Evolutionary conservation across 2,329 filamentous ascomycete species (phyloP).

Genomic region (Trichoderma sp.): DNA sequence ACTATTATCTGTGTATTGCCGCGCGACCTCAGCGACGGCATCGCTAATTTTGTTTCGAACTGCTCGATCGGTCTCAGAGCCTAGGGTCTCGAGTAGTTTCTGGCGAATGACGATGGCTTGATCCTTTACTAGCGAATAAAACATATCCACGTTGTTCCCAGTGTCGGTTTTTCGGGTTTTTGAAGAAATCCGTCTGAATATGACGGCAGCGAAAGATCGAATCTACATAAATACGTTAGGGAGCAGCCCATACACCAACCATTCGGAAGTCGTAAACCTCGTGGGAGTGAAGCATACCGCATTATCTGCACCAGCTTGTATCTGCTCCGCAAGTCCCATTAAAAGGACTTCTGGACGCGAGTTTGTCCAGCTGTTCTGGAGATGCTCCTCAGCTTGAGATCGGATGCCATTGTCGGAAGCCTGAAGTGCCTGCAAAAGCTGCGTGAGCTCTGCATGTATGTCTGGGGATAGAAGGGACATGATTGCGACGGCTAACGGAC

Average conservation of each 20-base stretch:
- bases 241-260: not conserved
- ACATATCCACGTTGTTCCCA: constrained; percentile 75
- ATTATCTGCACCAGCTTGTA: constrained; percentile 71
- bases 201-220: constrained; percentile 86
- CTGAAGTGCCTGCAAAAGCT: constrained; percentile 85
- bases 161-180: constrained; percentile 77
- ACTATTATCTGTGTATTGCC: constrained; percentile 93
- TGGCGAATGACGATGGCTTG: constrained; percentile 76
- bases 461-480: constrained; percentile 85
- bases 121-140: constrained; percentile 71
- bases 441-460: constrained; percentile 76
- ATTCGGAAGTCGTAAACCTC: not conserved
- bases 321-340: constrained; percentile 92
- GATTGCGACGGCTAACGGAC: constrained; percentile 27
- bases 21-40: constrained; percentile 91
- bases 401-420: constrained; percentile 84
- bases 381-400: constrained; percentile 81
- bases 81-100: constrained; percentile 77
- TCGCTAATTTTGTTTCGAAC: constrained; percentile 96
- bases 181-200: constrained; percentile 90
- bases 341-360: constrained; percentile 80
- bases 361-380: constrained; percentile 85
- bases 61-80: constrained; percentile 66
- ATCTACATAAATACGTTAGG: constrained; percentile 44
- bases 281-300: constrained; percentile 50